These are phyloP conservation scores for Arthrobotrys sphaeroides DNA, from an alignment of 2,329 filamentous ascomycete species.

Conservation along the genomic window DNA sequence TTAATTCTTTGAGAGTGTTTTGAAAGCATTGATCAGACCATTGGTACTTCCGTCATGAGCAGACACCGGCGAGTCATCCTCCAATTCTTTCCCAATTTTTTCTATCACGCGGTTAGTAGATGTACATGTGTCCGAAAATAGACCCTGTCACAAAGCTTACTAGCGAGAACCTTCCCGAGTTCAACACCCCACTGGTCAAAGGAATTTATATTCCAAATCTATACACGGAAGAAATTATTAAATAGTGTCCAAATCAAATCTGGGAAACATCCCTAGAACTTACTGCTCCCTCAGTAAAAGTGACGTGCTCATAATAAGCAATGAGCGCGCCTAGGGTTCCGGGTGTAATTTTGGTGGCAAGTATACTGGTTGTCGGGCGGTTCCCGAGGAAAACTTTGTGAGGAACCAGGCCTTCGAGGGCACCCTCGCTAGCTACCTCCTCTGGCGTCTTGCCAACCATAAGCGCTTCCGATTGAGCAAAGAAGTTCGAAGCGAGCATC, in stretches of 20 bases:
- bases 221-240: not conserved
- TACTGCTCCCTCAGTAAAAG: conserved; percentile 90
- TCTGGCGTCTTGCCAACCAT: conserved; percentile 91
- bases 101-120: conserved; percentile 58
- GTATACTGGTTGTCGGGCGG: conserved; percentile 92
- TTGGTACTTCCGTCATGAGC: conserved; percentile 88
- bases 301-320: conserved; percentile 98
- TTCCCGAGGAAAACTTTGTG: conserved; percentile 99
- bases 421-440: conserved; percentile 78
- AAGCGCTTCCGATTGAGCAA: conserved; percentile 85
- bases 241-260: not conserved
- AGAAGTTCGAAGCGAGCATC: conserved; percentile 93
- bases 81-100: conserved; percentile 73
- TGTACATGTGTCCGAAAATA: not conserved
- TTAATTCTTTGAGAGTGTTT: conserved; percentile 33
- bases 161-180: conserved; percentile 93
- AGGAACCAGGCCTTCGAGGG: conserved; percentile 79
- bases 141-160: conserved; percentile 69
- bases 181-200: conserved; percentile 99
- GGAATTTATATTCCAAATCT: conserved; percentile 97
- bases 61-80: conserved; percentile 74
- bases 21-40: conserved; percentile 86
- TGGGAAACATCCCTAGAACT: not conserved
- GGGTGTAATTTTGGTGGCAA: conserved; percentile 92
- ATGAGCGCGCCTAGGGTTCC: conserved; percentile 93